Percentiles rank a stretch among this genome's conserved stretches.
Conservation (phyloP, 345 rosid species). For the Streptanthus diversifolius region DNA sequence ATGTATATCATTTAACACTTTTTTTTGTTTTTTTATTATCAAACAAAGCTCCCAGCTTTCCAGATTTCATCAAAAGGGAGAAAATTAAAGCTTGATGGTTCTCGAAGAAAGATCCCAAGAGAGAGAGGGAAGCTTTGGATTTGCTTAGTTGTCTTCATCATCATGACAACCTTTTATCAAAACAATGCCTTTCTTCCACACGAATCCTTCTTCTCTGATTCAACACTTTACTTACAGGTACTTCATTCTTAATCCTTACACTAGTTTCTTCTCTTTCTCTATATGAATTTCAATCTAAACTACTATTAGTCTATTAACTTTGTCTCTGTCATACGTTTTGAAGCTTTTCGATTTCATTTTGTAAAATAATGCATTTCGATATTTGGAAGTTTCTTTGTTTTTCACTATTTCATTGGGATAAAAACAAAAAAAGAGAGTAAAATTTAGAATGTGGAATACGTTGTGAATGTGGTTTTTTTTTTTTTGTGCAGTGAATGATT, state of each 20-base stretch:
- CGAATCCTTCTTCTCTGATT: constrained; percentile 21
- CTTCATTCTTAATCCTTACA: not conserved
- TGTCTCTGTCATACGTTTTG: not conserved
- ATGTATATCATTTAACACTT: not conserved
- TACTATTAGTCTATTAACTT: not conserved
- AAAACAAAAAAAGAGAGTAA: not conserved
- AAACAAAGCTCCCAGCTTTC: constrained; percentile 39
- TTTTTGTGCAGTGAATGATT: constrained; percentile 1
- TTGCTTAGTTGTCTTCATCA: constrained; percentile 30
- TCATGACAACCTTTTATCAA: constrained; percentile 25
- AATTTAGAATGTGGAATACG: not conserved
- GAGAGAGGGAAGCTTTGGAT: constrained; percentile 28
- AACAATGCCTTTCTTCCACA: constrained; percentile 30
- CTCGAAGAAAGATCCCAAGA: constrained; percentile 18
- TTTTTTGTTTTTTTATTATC: constrained; percentile 1
- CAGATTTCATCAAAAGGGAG: constrained; percentile 35
- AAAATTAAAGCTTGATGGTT: constrained; percentile 1
- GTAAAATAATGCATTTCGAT: not conserved
- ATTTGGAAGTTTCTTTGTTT: not conserved
- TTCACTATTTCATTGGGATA: not conserved
- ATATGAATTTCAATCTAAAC: not conserved
- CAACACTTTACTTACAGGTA: constrained; percentile 25
- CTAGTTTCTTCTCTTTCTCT: not conserved
- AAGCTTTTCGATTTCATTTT: not conserved
- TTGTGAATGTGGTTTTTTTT: not conserved